phyloP scores from a whole-genome alignment of 1,284 basidiomycete species.

The Sphagnurus paluster region DNA sequence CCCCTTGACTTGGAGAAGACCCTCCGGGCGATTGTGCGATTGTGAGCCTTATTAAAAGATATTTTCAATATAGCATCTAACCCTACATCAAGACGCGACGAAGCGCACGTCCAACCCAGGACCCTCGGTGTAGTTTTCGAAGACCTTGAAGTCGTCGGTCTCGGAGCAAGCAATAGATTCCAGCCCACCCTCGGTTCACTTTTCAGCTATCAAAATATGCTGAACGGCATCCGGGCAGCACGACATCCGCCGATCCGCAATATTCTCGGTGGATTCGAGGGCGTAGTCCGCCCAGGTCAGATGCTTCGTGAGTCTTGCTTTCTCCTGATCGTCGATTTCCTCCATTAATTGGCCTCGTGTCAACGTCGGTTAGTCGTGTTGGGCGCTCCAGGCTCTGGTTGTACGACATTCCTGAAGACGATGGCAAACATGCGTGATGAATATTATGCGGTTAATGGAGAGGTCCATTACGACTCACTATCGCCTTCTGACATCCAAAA shows the following conservation, averaged over 20 bases:
- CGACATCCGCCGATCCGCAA: neutral
- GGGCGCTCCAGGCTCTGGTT: constrained; percentile 60
- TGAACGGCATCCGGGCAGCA: neutral
- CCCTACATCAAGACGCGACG: neutral
- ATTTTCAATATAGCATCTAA: too few species aligned
- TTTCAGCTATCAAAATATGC: neutral
- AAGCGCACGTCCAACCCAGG: neutral
- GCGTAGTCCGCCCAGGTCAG: too few species aligned
- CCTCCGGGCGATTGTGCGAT: too few species aligned
- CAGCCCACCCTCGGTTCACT: neutral
- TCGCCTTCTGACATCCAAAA: constrained; percentile 45
- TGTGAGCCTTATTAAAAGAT: too few species aligned
- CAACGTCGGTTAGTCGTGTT: constrained; percentile 51
- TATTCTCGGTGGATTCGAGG: constrained; percentile 1
- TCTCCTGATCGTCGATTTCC: too few species aligned
- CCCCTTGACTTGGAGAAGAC: too few species aligned
- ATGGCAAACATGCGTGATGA: constrained; percentile 55
- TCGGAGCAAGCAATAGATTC: neutral
- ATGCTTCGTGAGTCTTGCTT: neutral
- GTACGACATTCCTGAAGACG: constrained; percentile 58
- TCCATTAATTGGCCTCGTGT: too few species aligned
- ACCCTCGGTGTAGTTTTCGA: neutral
- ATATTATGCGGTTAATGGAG: constrained; percentile 55
- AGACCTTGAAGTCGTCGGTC: neutral
- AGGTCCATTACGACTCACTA: constrained; percentile 64